Conservation (phyloP, 73 alveolate species). For the Breviolum minutum region DNA sequence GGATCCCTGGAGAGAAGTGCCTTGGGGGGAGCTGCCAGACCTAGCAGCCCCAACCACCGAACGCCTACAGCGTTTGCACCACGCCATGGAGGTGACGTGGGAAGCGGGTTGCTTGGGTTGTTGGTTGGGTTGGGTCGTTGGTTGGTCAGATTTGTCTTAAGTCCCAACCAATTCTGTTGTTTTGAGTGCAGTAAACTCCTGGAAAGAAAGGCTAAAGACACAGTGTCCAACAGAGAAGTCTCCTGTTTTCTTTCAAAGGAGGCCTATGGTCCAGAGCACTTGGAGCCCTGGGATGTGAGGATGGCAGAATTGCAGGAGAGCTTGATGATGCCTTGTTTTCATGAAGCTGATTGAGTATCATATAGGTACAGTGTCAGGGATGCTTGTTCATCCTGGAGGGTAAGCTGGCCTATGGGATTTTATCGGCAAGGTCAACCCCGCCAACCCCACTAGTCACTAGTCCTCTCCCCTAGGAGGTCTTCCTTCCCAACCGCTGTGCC, state of each 20-base stretch:
- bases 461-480: background rate
- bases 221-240: background rate
- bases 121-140: background rate
- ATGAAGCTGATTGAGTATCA: no score
- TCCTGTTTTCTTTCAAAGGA: background rate
- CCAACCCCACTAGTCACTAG: background rate
- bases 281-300: conserved; percentile 65
- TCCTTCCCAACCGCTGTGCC: conserved; percentile 43
- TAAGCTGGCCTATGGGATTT: no score
- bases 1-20: conserved; percentile 36
- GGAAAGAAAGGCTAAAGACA: no score
- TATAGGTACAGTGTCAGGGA: no score
- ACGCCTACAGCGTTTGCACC: background rate
- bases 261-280: conserved; percentile 38
- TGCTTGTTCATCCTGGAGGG: no score
- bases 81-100: background rate
- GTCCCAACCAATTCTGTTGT: no score
- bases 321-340: background rate
- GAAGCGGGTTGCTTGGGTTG: background rate
- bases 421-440: no score
- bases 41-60: background rate
- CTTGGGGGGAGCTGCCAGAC: conserved; percentile 9
- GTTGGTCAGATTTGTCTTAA: background rate
- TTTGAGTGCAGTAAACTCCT: no score
- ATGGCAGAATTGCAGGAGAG: conserved; percentile 8